Base-by-base conservation (phyloP, 2,329 filamentous ascomycete species). In the Sordariomycetes sp. region DNA sequence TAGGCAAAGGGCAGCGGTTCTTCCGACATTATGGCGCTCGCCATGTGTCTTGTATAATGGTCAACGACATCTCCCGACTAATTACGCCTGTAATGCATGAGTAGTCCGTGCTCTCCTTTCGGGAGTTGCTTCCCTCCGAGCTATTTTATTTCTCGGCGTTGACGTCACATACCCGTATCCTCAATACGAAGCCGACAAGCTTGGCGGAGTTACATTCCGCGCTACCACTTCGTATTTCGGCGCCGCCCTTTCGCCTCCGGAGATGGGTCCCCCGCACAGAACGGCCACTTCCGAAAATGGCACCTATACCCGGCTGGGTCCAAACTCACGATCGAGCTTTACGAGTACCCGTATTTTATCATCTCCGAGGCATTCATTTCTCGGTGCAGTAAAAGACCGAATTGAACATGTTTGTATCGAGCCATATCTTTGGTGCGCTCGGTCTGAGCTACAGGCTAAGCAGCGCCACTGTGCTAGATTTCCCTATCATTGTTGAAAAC, bases 401-500 rank as follows among this genome's bases (percentile, higher is more conserved):
- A 3, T 40, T 40, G 37, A 18, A 40, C 3, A 40, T 40, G 12
- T 18, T 40, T 16, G 37, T 14, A 14, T 40, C 20, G 48, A 51
- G 20, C n/a, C 14, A 3, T 51, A 22, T 51, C 20, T 16, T 51
- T 28, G 48, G 48, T 24, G 48, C 48, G 48, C 48, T 51, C 14
- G 48, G 5, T 22, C 20, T 51, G 8, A 16, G 5, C 48, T 22
- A 4, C 20, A 11, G 48, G 5, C 7, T 51, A 3, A 48, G 56
- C 51, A 46, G 54, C 16, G 58, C 55, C 51, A 24, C 56, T 11
- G 59, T 61, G 16, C 7, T 61, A 51, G 52, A 60, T 43, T 20
- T 61, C 22, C 61, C 61, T 25, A 37, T 62, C 28, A 50, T 52
- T 37, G 58, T 60, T 22, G 50, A 58, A 14, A 53, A 59, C 35